Evolutionary conservation across 2,329 filamentous ascomycete genomes (phyloP), one percentile per base, ranked within the genome.

Genomic region (Pseudopyricularia javanii): DNA sequence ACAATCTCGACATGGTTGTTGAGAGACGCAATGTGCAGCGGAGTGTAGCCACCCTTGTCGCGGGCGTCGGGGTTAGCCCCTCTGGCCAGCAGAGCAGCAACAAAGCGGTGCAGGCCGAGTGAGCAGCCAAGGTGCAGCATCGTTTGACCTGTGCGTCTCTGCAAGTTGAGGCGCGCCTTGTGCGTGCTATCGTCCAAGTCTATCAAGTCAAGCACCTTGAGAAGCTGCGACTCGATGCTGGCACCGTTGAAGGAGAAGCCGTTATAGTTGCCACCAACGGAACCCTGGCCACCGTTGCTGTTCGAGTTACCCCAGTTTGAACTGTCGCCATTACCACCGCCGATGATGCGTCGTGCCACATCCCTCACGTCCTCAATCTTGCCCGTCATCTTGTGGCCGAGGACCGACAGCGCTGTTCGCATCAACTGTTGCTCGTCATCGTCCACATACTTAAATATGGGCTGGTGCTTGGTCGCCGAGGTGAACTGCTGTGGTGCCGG

Each of bases 111-210:
- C 59, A 89, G 78, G 6, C 88, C 88, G 12, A 91, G 70, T 8
- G 85, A 85, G 59, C 83, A 87, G 2, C 86, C 87, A 56, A 91
- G 73, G 61, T 93, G 88, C 56, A 94, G 76, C 76, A 94, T 84
- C 1, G 86, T 89, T 62, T 91, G 86, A 0, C 88, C 88, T 1
- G 78, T 68, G 57, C 70, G 68, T 59, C 71, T 68, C 60, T 76
- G 77, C 50, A 85, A 70, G 62, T 93, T 86, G 56, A 87, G 79
- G 26, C 77, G 78, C 14, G 85, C 79, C 59, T 77, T 75, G 56
- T 85, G 76, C 4, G 82, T 76, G 61, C 79, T 88, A 59, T 90
- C 84, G 62, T 89, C 85, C 26, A 89, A 72, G 63, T 91, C 87
- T 60, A 91, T 84, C 47, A 88, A 74, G 59, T 91, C 86, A n/a